Evolutionary conservation across 1,284 basidiomycete genomes (phyloP).

Genomic region (Golubevia pallescens): DNA sequence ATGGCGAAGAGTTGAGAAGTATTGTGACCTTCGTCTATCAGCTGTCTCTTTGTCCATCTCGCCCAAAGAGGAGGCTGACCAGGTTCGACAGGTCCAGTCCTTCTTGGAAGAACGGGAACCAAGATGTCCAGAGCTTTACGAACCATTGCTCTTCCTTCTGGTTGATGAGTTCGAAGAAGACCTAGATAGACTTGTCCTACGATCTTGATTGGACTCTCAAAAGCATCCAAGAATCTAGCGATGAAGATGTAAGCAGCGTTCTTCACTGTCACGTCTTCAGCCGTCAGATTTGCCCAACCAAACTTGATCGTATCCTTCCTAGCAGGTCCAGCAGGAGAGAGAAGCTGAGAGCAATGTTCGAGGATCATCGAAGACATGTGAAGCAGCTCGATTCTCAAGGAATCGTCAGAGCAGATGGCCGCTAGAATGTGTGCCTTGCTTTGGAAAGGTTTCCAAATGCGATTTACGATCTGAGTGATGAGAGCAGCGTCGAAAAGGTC

Average conservation of each 20-base stretch:
- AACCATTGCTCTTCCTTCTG: conserved; percentile 76
- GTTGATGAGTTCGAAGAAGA: conserved; percentile 81
- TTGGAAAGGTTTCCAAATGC: conserved; percentile 79
- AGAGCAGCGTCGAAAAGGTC: conserved; percentile 76
- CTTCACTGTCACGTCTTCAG: conserved; percentile 87
- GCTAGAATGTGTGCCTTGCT: conserved; percentile 64
- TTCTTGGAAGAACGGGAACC: conserved; percentile 78
- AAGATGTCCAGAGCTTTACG: conserved; percentile 88
- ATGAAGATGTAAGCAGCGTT: conserved; percentile 91
- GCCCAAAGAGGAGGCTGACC: conserved; percentile 83
- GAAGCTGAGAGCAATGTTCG: conserved; percentile 77
- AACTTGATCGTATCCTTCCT: conserved; percentile 95
- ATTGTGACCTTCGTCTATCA: conserved; percentile 84
- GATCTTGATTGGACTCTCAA: conserved; percentile 91
- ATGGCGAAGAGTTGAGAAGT: conserved; percentile 84
- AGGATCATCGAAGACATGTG: conserved; percentile 90
- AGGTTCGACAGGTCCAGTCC: conserved; percentile 64
- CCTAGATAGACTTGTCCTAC: conserved; percentile 92
- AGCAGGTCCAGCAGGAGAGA: conserved; percentile 72
- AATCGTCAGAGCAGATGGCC: conserved; percentile 72
- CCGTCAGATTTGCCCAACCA: conserved; percentile 85
- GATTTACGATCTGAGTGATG: conserved; percentile 74
- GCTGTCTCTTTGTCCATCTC: conserved; percentile 80
- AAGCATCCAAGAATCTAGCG: conserved; percentile 90
- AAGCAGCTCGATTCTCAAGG: conserved; percentile 86